Evolutionary conservation across 169 alveolate species (phyloP), one percentile per base, ranked within the genome.

Genomic region (Eimeria falciformis): DNA sequence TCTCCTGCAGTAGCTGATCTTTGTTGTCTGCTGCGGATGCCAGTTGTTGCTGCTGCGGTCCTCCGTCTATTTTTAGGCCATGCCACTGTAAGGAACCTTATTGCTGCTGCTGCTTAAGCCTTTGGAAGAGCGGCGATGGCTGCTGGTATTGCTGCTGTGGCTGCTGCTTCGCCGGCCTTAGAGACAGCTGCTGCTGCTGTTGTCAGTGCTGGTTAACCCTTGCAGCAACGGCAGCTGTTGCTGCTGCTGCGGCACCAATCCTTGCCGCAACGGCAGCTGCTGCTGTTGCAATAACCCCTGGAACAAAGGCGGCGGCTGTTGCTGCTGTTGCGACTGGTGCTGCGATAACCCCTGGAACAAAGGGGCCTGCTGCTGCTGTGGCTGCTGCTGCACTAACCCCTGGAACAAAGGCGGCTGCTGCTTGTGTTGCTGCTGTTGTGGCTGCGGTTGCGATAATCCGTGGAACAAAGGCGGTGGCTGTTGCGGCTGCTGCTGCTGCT

Each of bases 271-370:
- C 14, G 37, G 47, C 17, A 46, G 78, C 5, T 7, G 78, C 33
- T 66, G 27, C 78, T 66, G 78, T 46, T n/a, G 78, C 78, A 66
- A 12, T 25, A 18, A 23, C 1, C 23, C 47, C 0, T 18, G 0
- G 21, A 12, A 33, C 78, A 27, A 33, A 23, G 33, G 78, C 78
- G 29, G 45, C 17, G 78, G 0, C 33, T 23, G 78, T 25, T 18
- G 37, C 45, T 66, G 78, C 78, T 66, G 78, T 46, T 6, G 78
- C 78, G n/a, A n/a, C n/a, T n/a, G n/a, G n/a, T n/a, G n/a, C n/a
- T n/a, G n/a, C n/a, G n/a, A n/a, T n/a, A n/a, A n/a, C n/a, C n/a
- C n/a, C n/a, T n/a, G n/a, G n/a, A 66, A 46, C 78, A 66, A 23
- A 5, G 47, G 14, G 11, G 78, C 25, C 33, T 25, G 78, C 45